Evolutionary conservation across 352 stramenopile species (phyloP), one percentile per base, ranked within the genome.

Genomic region (Pythium pyrilobum): DNA sequence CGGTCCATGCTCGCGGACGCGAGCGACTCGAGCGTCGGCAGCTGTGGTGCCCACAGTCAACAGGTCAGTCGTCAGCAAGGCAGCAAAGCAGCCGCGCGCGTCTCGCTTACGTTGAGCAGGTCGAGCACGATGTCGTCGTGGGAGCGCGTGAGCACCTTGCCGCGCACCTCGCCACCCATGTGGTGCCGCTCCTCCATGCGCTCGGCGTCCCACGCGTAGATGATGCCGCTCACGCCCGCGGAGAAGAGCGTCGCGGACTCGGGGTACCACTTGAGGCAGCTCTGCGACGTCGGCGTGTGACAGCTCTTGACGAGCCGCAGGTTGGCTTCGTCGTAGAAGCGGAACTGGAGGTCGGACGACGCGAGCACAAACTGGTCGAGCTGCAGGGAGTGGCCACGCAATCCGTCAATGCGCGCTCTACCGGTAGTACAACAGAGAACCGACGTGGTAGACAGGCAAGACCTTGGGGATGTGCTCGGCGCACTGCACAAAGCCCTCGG

Each of bases 121-220:
- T 92, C 81, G 24, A 96, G 71, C 7, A 96, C 81, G 47, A 93
- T 95, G 62, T 93, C 81, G 45, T 89, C 83, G 51, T 96, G 86
- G n/a, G 74, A 89, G 25, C 83, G 79, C 41, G 69, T 77, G 34
- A 91, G 72, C 9, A 91, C 54, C 41, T 65, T 62, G 33, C 67
- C 70, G 44, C 72, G 58, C 25, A 69, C 64, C 15, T 88, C 74
- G 42, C 82, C 81, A 33, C 82, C 71, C 81, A 95, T 91, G 69
- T 86, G 71, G 42, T 92, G 71, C 34, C 72, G 77, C 67, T 95
- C 82, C 63, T 93, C 80, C 84, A 92, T 93, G 27, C 64, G 67
- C 31, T 92, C 77, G 37, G 72, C 71, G 31, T 96, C 84, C 85
- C 87, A 96, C 13, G 82, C 83, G 56, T 92, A 89, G 23, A 96